phyloP scores from a whole-genome alignment of 495 filamentous ascomycete species.

The Hamigera avellanea region DNA sequence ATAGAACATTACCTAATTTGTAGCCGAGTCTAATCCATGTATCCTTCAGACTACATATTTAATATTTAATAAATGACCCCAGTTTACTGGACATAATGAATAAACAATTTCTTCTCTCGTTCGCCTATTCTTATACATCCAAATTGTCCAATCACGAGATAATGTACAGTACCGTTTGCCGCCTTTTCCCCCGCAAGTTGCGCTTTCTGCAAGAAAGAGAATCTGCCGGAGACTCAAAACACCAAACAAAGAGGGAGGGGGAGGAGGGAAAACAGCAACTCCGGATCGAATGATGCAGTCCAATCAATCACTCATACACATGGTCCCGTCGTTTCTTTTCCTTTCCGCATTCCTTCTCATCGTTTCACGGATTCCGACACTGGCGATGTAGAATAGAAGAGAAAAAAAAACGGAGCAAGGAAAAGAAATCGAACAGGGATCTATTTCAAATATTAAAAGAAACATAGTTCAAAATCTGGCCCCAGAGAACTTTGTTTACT shows the following conservation, averaged over 20 bases:
- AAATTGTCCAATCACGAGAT: conserved; percentile 27
- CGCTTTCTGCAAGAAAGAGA: not conserved
- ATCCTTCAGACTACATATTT: too few species aligned
- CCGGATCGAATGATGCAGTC: too few species aligned
- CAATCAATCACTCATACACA: not conserved
- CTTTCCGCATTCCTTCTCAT: too few species aligned
- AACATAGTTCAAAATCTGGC: not conserved
- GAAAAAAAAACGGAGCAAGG: conserved; percentile 7
- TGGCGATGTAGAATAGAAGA: conserved; percentile 12
- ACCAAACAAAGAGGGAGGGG: not conserved
- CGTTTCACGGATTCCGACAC: too few species aligned
- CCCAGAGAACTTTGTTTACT: conserved; percentile 40
- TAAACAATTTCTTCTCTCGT: too few species aligned
- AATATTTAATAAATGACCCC: too few species aligned
- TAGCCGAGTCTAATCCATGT: too few species aligned
- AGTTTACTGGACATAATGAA: too few species aligned
- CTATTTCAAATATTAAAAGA: not conserved
- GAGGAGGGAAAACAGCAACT: too few species aligned
- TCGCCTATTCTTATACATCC: conserved; percentile 13
- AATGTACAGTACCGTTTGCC: conserved; percentile 40
- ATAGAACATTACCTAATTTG: too few species aligned
- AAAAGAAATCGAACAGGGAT: conserved; percentile 2
- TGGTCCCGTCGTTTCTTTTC: too few species aligned
- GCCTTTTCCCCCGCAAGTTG: conserved; percentile 5
- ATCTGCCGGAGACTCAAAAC: conserved; percentile 9